These are phyloP conservation scores for Populus nigra DNA, from an alignment of 345 rosid genomes.

Conservation along the genomic window DNA sequence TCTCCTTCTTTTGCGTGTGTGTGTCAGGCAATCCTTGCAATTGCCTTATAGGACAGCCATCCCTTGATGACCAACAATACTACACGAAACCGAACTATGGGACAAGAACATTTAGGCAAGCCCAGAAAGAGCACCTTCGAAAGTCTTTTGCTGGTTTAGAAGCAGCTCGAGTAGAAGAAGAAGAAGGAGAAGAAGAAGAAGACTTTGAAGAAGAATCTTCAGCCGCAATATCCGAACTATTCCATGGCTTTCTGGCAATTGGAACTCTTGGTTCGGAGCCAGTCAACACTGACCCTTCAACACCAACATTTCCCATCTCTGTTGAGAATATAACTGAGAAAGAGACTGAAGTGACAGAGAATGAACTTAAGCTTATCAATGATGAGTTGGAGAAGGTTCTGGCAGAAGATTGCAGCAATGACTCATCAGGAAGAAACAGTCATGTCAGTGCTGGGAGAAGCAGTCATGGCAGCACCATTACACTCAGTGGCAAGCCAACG, in stretches of 20 bases:
- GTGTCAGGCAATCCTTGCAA: conserved; percentile 51
- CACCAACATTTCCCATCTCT: conserved; percentile 65
- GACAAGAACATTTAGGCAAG: conserved; percentile 38
- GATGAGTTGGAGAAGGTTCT: conserved; percentile 75
- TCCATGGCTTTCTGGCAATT: conserved; percentile 79
- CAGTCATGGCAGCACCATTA: conserved; percentile 71
- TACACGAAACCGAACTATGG: conserved; percentile 45
- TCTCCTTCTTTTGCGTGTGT: not conserved
- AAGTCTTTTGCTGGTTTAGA: conserved; percentile 53
- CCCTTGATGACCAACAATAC: conserved; percentile 53
- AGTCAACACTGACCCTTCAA: conserved; percentile 43
- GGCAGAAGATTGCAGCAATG: conserved; percentile 51
- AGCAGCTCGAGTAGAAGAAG: conserved; percentile 44
- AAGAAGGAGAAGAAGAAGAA: conserved; percentile 28
- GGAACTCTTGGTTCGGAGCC: conserved; percentile 72
- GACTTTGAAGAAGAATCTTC: conserved; percentile 46
- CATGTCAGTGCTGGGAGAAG: conserved; percentile 70
- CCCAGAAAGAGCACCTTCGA: conserved; percentile 40
- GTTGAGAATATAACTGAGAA: conserved; percentile 61
- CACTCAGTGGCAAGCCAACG: conserved; percentile 60
- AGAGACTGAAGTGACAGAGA: conserved; percentile 68
- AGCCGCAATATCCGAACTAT: conserved; percentile 52
- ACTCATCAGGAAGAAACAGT: conserved; percentile 67
- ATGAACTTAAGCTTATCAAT: conserved; percentile 62
- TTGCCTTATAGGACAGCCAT: conserved; percentile 59